Evolutionary conservation across 306 rosid genomes (phyloP).

Genomic region (Quercus gilva): DNA sequence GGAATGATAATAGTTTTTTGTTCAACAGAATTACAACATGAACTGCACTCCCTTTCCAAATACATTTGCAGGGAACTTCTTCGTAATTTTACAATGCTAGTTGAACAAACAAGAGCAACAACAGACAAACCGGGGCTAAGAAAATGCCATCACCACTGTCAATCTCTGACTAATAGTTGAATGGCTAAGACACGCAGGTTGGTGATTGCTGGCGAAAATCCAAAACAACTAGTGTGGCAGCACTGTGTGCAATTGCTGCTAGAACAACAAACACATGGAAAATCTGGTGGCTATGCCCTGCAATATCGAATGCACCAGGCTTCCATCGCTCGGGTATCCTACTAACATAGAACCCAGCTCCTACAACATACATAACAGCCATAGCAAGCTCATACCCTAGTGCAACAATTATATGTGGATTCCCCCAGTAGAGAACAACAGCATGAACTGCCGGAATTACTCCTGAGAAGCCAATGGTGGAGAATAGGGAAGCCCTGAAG

Average conservation of each 20-base stretch:
- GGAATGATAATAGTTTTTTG: no score
- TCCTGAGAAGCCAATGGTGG: conserved; percentile 90
- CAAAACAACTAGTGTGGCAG: conserved; percentile 60
- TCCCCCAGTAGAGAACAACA: conserved; percentile 55
- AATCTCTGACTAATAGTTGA: neutral
- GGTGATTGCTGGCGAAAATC: conserved; percentile 57
- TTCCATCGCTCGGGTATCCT: conserved; percentile 85
- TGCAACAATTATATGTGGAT: conserved; percentile 42
- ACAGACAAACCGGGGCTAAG: no score
- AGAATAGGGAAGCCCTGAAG: conserved; percentile 66
- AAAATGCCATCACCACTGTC: neutral
- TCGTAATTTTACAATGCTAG: no score
- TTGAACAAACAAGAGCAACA: no score
- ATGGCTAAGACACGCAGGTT: conserved; percentile 39
- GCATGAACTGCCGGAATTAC: conserved; percentile 72
- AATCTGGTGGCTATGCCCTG: conserved; percentile 95
- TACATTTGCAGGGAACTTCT: neutral
- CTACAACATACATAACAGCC: conserved; percentile 69
- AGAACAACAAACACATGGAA: conserved; percentile 84
- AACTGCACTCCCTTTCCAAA: neutral
- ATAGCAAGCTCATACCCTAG: conserved; percentile 65
- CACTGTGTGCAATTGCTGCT: conserved; percentile 72
- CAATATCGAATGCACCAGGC: conserved; percentile 87
- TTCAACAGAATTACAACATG: neutral
- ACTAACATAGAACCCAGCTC: conserved; percentile 65